Evolutionary conservation across 805 yeast species (phyloP).

Genomic region (Hanseniaspora jakobsenii): DNA sequence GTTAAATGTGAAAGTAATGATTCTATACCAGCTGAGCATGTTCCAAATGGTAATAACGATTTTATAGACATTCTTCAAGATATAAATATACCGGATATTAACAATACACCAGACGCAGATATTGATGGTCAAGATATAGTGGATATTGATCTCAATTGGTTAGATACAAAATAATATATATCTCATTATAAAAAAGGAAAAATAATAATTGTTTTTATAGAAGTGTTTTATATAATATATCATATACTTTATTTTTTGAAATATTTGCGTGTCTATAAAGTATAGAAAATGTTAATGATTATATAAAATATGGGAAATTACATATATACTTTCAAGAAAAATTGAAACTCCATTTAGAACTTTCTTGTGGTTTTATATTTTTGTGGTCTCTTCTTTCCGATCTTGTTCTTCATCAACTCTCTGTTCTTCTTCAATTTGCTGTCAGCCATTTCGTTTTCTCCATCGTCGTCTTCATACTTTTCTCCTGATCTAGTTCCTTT

Average conservation of each 20-base stretch:
- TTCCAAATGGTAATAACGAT: neutral
- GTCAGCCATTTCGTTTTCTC: constrained; percentile 18
- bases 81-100: neutral
- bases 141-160: neutral
- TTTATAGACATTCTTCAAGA: neutral
- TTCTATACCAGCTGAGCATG: too few species aligned
- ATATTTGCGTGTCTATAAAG: neutral
- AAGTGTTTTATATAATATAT: too few species aligned
- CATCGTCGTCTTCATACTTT: constrained; percentile 43
- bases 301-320: too few species aligned
- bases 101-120: neutral
- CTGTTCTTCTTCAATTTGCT: constrained; percentile 9
- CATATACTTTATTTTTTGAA: too few species aligned
- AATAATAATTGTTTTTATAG: too few species aligned
- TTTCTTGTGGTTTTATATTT: constrained; percentile 13
- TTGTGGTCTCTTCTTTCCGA: constrained; percentile 15
- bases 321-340: too few species aligned
- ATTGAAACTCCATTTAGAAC: neutral
- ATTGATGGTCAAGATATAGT: neutral
- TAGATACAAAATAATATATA: too few species aligned
- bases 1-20: neutral
- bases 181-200: too few species aligned
- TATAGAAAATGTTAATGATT: neutral
- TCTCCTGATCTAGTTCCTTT: constrained; percentile 43
- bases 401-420: constrained; percentile 12